Evolutionary conservation across 805 yeast species (phyloP).

Genomic region (Kluyveromyces dobzhanskii): DNA sequence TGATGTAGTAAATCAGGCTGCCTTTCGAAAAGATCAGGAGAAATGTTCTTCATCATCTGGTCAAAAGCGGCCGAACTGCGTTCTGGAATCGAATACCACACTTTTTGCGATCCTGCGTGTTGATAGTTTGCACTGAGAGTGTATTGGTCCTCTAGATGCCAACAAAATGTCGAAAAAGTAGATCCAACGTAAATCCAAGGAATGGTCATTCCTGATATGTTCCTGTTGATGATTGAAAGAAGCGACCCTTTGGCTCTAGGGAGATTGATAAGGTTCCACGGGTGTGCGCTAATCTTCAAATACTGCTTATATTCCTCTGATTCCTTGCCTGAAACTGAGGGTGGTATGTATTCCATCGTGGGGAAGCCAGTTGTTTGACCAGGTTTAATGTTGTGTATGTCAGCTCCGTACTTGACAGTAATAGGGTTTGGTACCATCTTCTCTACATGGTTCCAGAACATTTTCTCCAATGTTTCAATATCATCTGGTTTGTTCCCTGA

Average conservation of each 20-base stretch:
- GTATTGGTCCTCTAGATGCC: conserved; percentile 96
- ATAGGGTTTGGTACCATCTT: conserved; percentile 29
- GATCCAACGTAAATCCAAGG: conserved; percentile 96
- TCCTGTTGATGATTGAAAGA: conserved; percentile 53
- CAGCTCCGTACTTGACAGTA: conserved; percentile 77
- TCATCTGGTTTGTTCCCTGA: conserved; percentile 29
- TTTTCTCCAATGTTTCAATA: conserved; percentile 43
- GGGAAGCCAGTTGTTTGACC: conserved; percentile 77
- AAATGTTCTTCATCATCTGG: conserved; percentile 44
- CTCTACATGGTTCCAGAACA: conserved; percentile 57
- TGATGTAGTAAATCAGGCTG: conserved; percentile 90
- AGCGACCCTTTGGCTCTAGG: conserved; percentile 66
- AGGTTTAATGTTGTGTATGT: conserved; percentile 55
- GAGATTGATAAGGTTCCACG: conserved; percentile 67
- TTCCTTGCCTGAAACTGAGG: conserved; percentile 7
- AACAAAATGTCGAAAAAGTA: conserved; percentile 83
- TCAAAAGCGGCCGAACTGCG: conserved; percentile 57
- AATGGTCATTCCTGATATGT: conserved; percentile 86
- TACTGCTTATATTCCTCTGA: conserved; percentile 14
- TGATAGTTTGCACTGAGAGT: conserved; percentile 88
- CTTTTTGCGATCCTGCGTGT: conserved; percentile 80
- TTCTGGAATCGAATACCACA: conserved; percentile 91
- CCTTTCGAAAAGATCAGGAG: conserved; percentile 75
- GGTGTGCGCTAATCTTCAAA: conserved; percentile 42
- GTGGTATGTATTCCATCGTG: conserved; percentile 31